A percentile compares a stretch with the other conserved stretches of the same genome.
These are phyloP conservation scores for Colletotrichum sp. DNA, from an alignment of 2,329 filamentous ascomycete species.

Conservation along the genomic window DNA sequence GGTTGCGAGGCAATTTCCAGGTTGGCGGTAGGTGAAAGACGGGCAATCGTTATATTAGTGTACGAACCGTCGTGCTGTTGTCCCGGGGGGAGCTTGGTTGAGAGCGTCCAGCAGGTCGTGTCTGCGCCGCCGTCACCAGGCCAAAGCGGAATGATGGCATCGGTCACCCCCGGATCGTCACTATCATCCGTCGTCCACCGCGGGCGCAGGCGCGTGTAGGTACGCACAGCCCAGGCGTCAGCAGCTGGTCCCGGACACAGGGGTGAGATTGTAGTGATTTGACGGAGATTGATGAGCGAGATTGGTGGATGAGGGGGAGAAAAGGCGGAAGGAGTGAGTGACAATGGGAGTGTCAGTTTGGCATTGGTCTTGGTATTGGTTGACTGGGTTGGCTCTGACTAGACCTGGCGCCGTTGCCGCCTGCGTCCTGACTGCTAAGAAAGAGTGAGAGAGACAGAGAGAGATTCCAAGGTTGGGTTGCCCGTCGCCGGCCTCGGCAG, in stretches of 20 bases:
- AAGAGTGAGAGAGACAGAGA: neutral
- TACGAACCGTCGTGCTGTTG: neutral
- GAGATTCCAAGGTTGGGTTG: neutral
- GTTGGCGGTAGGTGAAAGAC: neutral
- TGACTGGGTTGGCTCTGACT: conserved; percentile 7
- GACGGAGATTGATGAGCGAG: conserved; percentile 1
- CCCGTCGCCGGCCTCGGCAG: conserved; percentile 16
- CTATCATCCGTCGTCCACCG: neutral
- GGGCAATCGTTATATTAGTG: conserved; percentile 13
- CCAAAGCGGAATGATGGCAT: conserved; percentile 20
- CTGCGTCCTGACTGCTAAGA: neutral
- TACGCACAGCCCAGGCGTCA: conserved; percentile 13
- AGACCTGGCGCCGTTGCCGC: conserved; percentile 17
- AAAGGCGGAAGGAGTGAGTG: neutral
- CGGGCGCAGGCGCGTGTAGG: conserved; percentile 2
- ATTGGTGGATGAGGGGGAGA: neutral
- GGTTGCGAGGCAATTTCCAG: neutral
- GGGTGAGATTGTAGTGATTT: neutral
- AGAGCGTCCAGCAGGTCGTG: neutral
- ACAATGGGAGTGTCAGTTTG: neutral
- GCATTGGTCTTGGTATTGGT: neutral
- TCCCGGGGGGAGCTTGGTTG: neutral
- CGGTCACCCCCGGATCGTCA: conserved; percentile 13
- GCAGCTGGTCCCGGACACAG: conserved; percentile 13
- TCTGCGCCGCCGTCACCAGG: conserved; percentile 13